Evolutionary conservation across 345 rosid species (phyloP), one percentile per base, ranked within the genome.

Genomic region (Hibiscus syriacus): DNA sequence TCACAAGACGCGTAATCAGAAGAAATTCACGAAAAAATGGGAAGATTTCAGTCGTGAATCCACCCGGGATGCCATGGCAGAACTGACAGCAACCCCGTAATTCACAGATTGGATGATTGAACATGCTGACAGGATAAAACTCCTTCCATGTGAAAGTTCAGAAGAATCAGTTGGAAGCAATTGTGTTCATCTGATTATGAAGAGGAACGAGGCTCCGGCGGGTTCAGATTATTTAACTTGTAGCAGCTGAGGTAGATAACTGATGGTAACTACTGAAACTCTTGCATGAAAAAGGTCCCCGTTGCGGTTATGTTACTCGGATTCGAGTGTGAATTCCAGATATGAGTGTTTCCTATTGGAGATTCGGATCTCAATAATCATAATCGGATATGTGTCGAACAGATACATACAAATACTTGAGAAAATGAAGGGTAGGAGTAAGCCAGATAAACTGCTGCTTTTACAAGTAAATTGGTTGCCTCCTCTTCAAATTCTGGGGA

Each of bases 21-120:
- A 76, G 86, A 89, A 73, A 81, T 58, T 86, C 69, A 73, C 96
- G 0, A 79, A 86, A 78, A 92, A 91, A 58, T 89, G 89, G 93
- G 84, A 88, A 52, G 92, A 89, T 74, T 84, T 92, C 43, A 86
- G 92, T 13, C 72, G 59, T 54, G 91, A 84, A 59, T 86, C 98
- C 14, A 90, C 96, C 19, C 76, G 78, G 32, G 67, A 79, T 45
- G 92, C 95, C 52, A 76, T 88, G 70, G 85, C 88, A 8, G 88
- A 81, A 36, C 68, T 88, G 82, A 72, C 86, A 49, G 84, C 95
- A 43, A 85, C 96, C 32, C 90, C 97, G 11, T 89, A 86, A 38
- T 88, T 88, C 74, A 64, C 89, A 0, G 80, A 81, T 60, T 94
- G 99, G 98, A 63, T 89, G 66, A 71, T 89, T 1, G 82, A 88